Base-by-base conservation (phyloP, 179 eudicot genomes). In the Amaranthus tricolor region DNA sequence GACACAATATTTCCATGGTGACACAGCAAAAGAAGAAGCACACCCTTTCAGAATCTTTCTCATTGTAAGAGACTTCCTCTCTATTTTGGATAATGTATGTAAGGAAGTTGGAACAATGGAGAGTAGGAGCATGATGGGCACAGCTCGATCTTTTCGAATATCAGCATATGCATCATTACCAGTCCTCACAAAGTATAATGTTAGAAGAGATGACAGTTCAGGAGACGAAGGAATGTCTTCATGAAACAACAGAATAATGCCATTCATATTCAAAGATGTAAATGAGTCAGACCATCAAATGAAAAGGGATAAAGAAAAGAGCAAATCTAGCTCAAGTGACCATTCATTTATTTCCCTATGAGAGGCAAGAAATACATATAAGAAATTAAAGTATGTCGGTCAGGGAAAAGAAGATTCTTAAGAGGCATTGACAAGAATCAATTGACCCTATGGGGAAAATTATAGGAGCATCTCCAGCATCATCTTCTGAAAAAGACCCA, bases 1-100 rank as follows among this genome's bases (percentile, higher is more conserved):
- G 57, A 92, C 97, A 2, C 83, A 84, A 80, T 95, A 95, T 70
- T 95, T 95, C 68, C 99, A 95, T 62, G 99, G 97, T 5, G 86
- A 95, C 59, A 83, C 88, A 15, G 89, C 90, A 44, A 93, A 85
- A 78, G 99, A 92, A 75, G 99, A 91, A 82, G 93, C 93, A 16
- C 97, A 89, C 74, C 99, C 97, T 13, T 82, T 92, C 45, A 83
- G 99, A 76, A 89, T 93, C 40, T 95, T 95, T 74, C 73, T 95
- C 86, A 84, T 93, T 44, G 97, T 95, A 53, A 82, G 96, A 80
- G 99, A 95, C 74, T 95, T 95, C 70, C 89, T 95, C 13, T 80
- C 81, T 9, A 55, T 79, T 60, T 68, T 95, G 77, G 97, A 95
- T 77, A 84, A 85, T 49, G 99, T 95, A 57, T 92, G 99, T 79